phyloP scores from a whole-genome alignment of 257 asterid genomes.

The Penstemon newberryi region DNA sequence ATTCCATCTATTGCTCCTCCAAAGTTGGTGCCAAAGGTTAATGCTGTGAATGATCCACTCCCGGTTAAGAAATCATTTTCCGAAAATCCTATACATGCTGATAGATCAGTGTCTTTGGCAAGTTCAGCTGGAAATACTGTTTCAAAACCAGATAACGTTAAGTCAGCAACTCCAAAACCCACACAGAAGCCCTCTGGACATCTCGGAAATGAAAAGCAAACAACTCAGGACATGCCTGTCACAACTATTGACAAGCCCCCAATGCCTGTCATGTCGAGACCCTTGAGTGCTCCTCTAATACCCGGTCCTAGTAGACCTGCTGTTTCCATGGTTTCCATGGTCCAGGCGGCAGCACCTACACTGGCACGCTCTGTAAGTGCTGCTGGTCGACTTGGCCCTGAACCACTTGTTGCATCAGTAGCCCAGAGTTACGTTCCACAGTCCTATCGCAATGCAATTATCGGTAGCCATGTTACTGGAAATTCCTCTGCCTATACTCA shows the following conservation, averaged over 20 bases:
- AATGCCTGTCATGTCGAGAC: slow-evolving; percentile 58
- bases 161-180: slow-evolving; percentile 36
- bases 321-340: slow-evolving; percentile 50
- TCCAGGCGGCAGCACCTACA: slow-evolving; percentile 53
- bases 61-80: slow-evolving; percentile 41
- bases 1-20: slow-evolving; percentile 24
- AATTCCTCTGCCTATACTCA: slow-evolving; percentile 50
- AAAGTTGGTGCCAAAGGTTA: slow-evolving; percentile 42
- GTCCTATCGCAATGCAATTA: slow-evolving; percentile 82
- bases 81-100: slow-evolving; percentile 43
- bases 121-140: slow-evolving; percentile 43
- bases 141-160: slow-evolving; percentile 38
- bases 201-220: slow-evolving; percentile 36
- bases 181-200: slow-evolving; percentile 38
- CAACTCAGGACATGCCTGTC: slow-evolving; percentile 30
- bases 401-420: slow-evolving; percentile 45
- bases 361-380: slow-evolving; percentile 78
- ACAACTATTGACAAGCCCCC: slow-evolving; percentile 43
- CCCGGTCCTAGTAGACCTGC: slow-evolving; percentile 56
- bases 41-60: slow-evolving; percentile 31
- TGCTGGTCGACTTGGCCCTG: slow-evolving; percentile 76
- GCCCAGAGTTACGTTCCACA: slow-evolving; percentile 60
- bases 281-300: slow-evolving; percentile 76
- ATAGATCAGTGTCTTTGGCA: slow-evolving; percentile 29
- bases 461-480: slow-evolving; percentile 53